These are phyloP conservation scores for Blastomyces gilchristii DNA, from an alignment of 2,329 filamentous ascomycete genomes.

Conservation along the genomic window DNA sequence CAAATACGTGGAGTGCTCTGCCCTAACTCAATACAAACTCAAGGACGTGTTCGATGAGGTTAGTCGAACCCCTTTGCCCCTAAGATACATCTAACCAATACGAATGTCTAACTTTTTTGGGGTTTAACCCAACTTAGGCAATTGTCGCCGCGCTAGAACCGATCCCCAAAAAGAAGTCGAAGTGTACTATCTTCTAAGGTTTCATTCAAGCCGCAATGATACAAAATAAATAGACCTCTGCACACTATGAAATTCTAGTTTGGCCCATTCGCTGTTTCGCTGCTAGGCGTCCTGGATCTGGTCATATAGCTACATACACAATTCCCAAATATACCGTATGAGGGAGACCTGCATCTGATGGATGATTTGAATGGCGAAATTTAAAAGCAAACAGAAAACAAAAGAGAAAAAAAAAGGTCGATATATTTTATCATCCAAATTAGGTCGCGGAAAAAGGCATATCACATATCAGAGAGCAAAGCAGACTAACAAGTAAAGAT, in stretches of 20 bases:
- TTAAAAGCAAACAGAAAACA: background rate
- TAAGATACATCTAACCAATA: background rate
- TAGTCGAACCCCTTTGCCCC: slow-evolving; percentile 25
- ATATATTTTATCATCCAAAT: background rate
- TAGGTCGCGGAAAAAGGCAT: background rate
- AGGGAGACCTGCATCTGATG: background rate
- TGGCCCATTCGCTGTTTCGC: slow-evolving; percentile 4
- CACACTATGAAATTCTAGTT: background rate
- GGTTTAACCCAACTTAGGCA: slow-evolving; percentile 48
- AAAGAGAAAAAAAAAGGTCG: background rate
- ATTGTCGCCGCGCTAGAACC: slow-evolving; percentile 94
- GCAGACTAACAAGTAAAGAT: background rate
- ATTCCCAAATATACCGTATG: background rate
- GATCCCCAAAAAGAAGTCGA: slow-evolving; percentile 66
- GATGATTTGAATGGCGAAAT: background rate
- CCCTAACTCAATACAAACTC: slow-evolving; percentile 92
- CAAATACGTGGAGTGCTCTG: slow-evolving; percentile 98
- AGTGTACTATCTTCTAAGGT: slow-evolving; percentile 61
- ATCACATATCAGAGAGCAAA: background rate
- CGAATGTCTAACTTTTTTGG: slow-evolving; percentile 1
- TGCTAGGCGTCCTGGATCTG: background rate
- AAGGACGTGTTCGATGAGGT: slow-evolving; percentile 99
- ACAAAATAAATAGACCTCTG: slow-evolving; percentile 5
- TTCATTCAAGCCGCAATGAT: background rate
- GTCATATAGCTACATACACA: background rate